Base-by-base conservation (phyloP, 2,329 filamentous ascomycete genomes). In the Sporothrix dimorphospora region DNA sequence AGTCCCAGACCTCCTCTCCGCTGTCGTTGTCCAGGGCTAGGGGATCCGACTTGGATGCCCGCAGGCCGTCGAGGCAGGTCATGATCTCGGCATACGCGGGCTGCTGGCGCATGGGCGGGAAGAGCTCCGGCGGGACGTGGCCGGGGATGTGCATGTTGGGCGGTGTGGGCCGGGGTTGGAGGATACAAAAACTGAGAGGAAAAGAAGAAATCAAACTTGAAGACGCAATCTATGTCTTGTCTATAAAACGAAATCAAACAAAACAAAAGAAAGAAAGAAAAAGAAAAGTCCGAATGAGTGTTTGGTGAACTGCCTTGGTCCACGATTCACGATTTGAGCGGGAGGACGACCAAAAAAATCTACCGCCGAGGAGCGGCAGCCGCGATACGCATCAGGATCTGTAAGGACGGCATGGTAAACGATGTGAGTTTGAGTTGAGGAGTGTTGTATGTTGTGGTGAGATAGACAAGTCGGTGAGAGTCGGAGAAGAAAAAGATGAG, bases 91-190 rank as follows among this genome's bases (percentile, higher is more conserved):
- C 82, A 72, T 88, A 90, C 24, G 89, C 84, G 7, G 94, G 94
- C 78, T 89, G 91, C 77, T 91, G 88, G 86, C 94, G 93, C 74
- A 95, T 86, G 78, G 94, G 92, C n/a, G 94, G 93, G 34, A 97
- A 88, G 78, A 95, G 92, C 72, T 81, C 81, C 72, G 81, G 77
- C 70, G 81, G 78, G 42, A 49, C 59, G 55, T 69, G 45, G 34
- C 49, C 61, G 45, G 63, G 63, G 67, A 71, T 45, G 19, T 71
- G 63, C 73, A 74, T 74, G 45, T 19, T 53, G 68, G 21, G 16
- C 2, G 49, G 19, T 42, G 38, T 11, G 34, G 5, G 21, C 4
- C 30, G 11, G 42, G 30, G 14, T 4, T 4, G 9, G 40, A 67
- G 16, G n/a, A 8, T 27, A 11, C 59, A 5, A 42, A 68, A 6